Evolutionary conservation across 257 asterid genomes (phyloP).

Genomic region (Striga asiatica): DNA sequence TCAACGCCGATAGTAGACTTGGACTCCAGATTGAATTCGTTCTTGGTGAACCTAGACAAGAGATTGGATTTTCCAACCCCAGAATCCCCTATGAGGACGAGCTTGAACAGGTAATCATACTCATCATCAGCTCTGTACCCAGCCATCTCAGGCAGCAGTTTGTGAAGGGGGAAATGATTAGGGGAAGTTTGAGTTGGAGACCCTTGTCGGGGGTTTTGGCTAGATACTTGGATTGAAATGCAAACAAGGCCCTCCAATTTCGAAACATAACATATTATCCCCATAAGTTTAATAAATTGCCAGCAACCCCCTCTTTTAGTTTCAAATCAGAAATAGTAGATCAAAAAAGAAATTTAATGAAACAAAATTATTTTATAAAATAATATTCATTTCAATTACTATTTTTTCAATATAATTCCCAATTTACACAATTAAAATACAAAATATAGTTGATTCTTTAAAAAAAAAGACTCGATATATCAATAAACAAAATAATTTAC

Average conservation of each 20-base stretch:
- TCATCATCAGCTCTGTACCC: constrained; percentile 52
- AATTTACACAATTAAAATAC: too few relatives aligned
- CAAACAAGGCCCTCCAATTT: neutral
- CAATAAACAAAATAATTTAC: too few relatives aligned
- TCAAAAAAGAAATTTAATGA: too few relatives aligned
- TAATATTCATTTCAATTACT: too few relatives aligned
- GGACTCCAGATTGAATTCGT: constrained; percentile 58
- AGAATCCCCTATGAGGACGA: constrained; percentile 60
- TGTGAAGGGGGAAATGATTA: constrained; percentile 1
- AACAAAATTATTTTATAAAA: too few relatives aligned
- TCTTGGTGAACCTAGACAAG: constrained; percentile 51
- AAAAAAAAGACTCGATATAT: too few relatives aligned
- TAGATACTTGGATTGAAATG: constrained; percentile 20
- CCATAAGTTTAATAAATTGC: too few relatives aligned
- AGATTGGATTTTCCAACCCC: constrained; percentile 70
- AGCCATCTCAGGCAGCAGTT: constrained; percentile 26
- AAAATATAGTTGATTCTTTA: too few relatives aligned
- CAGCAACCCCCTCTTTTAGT: too few relatives aligned
- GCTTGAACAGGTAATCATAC: constrained; percentile 49
- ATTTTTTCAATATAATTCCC: too few relatives aligned
- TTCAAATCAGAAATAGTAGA: too few relatives aligned
- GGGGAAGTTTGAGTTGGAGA: constrained; percentile 17
- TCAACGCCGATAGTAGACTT: constrained; percentile 61
- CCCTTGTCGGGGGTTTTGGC: constrained; percentile 30
- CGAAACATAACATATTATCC: too few relatives aligned